Evolutionary conservation across 1,139 yeast species (phyloP).

Genomic region (Schwanniomyces etchellsii): DNA sequence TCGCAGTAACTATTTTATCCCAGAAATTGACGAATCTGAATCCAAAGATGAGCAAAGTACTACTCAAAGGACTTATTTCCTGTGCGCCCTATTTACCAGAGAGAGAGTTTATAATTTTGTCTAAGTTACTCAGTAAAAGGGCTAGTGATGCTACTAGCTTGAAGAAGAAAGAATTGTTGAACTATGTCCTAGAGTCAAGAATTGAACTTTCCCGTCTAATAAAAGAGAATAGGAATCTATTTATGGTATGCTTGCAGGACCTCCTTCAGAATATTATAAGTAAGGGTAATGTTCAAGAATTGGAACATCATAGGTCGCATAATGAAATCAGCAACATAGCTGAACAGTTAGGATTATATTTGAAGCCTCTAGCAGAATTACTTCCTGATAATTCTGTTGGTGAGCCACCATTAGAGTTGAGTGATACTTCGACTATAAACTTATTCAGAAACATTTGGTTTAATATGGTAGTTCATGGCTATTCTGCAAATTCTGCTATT

Average conservation of each 20-base stretch:
- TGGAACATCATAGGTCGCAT: conserved; percentile 80
- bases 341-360: conserved; percentile 58
- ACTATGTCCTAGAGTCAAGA: conserved; percentile 43
- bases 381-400: conserved; percentile 53
- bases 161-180: conserved; percentile 26
- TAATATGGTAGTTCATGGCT: conserved; percentile 90
- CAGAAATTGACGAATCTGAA: conserved; percentile 61
- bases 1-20: conserved; percentile 75
- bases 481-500: conserved; percentile 54
- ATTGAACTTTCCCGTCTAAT: conserved; percentile 46
- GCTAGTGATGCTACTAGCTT: conserved; percentile 29
- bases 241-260: conserved; percentile 56
- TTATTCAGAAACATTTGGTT: conserved; percentile 91
- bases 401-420: conserved; percentile 23
- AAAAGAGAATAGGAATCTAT: conserved; percentile 40
- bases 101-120: conserved; percentile 51
- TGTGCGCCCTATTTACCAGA: conserved; percentile 57
- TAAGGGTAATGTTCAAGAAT: conserved; percentile 76
- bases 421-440: conserved; percentile 42
- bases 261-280: conserved; percentile 62
- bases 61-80: conserved; percentile 52
- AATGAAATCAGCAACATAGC: conserved; percentile 75
- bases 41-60: conserved; percentile 32
- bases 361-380: conserved; percentile 71
- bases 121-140: conserved; percentile 41